Percentiles rank a stretch among this genome's conserved stretches.
These are phyloP conservation scores for Diospyros lotus DNA, from an alignment of 148 eudicot species.

Conservation along the genomic window DNA sequence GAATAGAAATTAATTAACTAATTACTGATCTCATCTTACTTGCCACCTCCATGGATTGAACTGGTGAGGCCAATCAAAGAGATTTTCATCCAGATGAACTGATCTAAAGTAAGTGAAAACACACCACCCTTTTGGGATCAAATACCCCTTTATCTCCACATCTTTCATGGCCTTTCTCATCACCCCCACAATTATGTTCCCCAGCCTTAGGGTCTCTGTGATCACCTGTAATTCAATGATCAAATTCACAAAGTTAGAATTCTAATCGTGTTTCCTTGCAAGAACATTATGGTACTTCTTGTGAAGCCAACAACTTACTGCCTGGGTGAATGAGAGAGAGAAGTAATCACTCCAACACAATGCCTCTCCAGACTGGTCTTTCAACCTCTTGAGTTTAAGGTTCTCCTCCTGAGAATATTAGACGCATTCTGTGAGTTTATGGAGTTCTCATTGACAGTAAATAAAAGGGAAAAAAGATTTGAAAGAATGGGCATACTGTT, in stretches of 20 bases:
- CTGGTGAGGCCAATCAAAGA: slow-evolving; percentile 50
- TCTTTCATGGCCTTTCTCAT: slow-evolving; percentile 87
- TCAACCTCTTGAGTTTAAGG: slow-evolving; percentile 49
- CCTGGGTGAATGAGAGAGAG: slow-evolving; percentile 70
- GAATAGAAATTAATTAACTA: background rate
- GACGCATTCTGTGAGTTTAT: too few relatives aligned
- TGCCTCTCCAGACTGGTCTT: slow-evolving; percentile 50
- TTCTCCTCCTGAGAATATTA: slow-evolving; percentile 65
- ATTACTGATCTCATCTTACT: slow-evolving; percentile 30
- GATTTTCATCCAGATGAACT: slow-evolving; percentile 63
- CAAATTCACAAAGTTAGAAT: background rate
- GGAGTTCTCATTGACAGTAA: too few relatives aligned
- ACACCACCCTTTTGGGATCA: slow-evolving; percentile 91
- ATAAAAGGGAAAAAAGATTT: too few relatives aligned
- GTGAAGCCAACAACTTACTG: slow-evolving; percentile 32
- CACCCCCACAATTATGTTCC: slow-evolving; percentile 74
- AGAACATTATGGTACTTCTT: background rate
- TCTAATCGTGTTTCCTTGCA: too few relatives aligned
- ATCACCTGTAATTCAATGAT: slow-evolving; percentile 48
- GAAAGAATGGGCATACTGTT: slow-evolving; percentile 31
- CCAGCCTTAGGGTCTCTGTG: slow-evolving; percentile 78
- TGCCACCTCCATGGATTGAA: slow-evolving; percentile 98
- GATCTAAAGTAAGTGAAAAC: slow-evolving; percentile 76
- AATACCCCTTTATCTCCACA: slow-evolving; percentile 72
- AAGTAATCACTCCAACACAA: slow-evolving; percentile 74